A percentile compares a stretch with the other conserved stretches of the same genome.
These are phyloP conservation scores for Ailanthus altissimus DNA, from an alignment of 345 rosid genomes.

Conservation along the genomic window DNA sequence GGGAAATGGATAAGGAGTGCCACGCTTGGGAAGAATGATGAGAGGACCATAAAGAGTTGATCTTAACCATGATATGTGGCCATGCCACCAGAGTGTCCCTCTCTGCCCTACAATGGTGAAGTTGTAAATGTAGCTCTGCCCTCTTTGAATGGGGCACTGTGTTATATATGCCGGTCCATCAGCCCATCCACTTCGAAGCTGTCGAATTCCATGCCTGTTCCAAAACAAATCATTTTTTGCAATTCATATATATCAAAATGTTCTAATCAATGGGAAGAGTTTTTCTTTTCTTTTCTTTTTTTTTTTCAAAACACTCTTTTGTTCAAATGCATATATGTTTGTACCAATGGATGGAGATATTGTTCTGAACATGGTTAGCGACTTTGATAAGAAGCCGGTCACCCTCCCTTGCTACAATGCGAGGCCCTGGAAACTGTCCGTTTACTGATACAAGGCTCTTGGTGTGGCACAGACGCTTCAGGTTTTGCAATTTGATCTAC, in stretches of 20 bases:
- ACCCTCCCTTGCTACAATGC: slow-evolving; percentile 59
- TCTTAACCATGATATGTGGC: slow-evolving; percentile 71
- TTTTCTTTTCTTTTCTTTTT: too few relatives aligned
- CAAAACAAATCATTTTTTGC: not conserved
- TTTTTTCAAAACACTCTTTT: slow-evolving; percentile 31
- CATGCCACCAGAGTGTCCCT: slow-evolving; percentile 60
- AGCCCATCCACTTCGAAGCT: slow-evolving; percentile 59
- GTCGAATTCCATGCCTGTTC: slow-evolving; percentile 65
- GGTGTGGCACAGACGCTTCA: slow-evolving; percentile 52
- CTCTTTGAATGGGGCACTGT: slow-evolving; percentile 65
- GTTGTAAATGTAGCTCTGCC: slow-evolving; percentile 56
- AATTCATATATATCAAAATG: too few relatives aligned
- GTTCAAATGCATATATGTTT: slow-evolving; percentile 5
- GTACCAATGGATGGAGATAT: slow-evolving; percentile 62
- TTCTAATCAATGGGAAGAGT: too few relatives aligned
- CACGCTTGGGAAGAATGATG: slow-evolving; percentile 64
- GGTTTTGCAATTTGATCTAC: slow-evolving; percentile 47
- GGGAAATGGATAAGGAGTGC: slow-evolving; percentile 62
- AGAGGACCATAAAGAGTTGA: slow-evolving; percentile 75
- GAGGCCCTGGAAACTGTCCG: slow-evolving; percentile 63
- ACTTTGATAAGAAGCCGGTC: slow-evolving; percentile 56
- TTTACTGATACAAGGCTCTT: slow-evolving; percentile 62
- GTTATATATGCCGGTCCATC: slow-evolving; percentile 64
- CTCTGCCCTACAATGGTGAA: slow-evolving; percentile 60
- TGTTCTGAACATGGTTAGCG: slow-evolving; percentile 49